Evolutionary conservation across 2,329 filamentous ascomycete genomes (phyloP), one percentile per base, ranked within the genome.

Genomic region (Ophiostoma himal-ulmi): DNA sequence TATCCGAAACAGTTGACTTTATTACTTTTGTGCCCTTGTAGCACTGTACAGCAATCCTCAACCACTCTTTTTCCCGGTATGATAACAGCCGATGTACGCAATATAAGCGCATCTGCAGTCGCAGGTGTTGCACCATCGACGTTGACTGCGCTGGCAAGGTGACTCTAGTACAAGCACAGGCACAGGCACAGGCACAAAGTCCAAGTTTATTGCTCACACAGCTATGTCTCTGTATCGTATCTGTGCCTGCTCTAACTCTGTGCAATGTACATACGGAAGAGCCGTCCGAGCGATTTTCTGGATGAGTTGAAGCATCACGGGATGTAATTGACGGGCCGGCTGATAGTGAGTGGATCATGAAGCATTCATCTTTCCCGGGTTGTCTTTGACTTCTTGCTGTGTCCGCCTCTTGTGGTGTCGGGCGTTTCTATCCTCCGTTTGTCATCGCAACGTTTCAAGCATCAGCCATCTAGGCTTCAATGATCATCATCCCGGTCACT

Each of bases 131-230:
- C 7, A 6, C 52, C n/a, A 17, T 26, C 22, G 26, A 30, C 30
- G 30, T 30, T 30, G 30, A 62, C 22, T 62, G 57, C 26, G 57
- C 57, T 62, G 57, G 57, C 57, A 62, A 62, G 22, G 57, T 62
- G 26, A 36, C 57, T 36, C n/a, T 26, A 17, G 26, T 62, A 62
- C 57, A 62, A 62, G 26, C 57, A 62, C 57, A 34, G 26, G 57
- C 26, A 60, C 54, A 60, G 22, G n/a, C n/a, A 57, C 52, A 34
- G 13, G 22, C 22, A 60, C 54, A 13, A 14, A 34, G 17, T 62
- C 26, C 26, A 62, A 11, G 57, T 34, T 62, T 34, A 62, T 62
- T 62, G 57, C 57, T 62, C 20, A 26, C 26, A 62, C 22, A 30
- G 7, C 7, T 22, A n/a, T 54, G 20, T 48, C 48, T 26, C 48